Conservation (phyloP, 768 basidiomycete species). For the Tubosaeta sp. region DNA sequence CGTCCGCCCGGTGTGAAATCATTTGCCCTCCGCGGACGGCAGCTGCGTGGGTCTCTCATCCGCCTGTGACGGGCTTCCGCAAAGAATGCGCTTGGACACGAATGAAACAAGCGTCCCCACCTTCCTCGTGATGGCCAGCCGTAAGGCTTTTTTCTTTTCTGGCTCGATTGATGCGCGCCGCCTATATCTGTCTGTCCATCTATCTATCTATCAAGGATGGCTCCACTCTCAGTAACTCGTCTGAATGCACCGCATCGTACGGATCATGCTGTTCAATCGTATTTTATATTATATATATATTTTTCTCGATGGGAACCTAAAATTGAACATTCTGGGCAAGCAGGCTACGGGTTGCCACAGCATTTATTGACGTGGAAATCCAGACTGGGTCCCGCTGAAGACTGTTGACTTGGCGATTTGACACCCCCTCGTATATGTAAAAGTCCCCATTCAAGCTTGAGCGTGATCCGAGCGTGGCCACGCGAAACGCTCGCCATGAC, state of each 20-base stretch:
- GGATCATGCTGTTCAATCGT: conserved; percentile 13
- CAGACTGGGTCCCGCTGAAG: conserved; percentile 10
- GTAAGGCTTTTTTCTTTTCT: conserved; percentile 11
- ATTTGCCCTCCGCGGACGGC: conserved; percentile 24
- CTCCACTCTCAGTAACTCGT: not conserved
- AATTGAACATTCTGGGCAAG: conserved; percentile 6
- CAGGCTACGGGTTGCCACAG: conserved; percentile 12
- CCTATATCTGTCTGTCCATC: conserved; percentile 14
- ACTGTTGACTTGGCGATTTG: conserved; percentile 26
- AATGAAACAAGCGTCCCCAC: conserved; percentile 17
- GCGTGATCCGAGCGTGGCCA: conserved; percentile 21
- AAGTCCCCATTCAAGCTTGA: not conserved
- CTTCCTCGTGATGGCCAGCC: conserved; percentile 1
- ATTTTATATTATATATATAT: conserved; percentile 5
- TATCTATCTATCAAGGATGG: conserved; percentile 10
- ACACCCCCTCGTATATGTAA: conserved; percentile 13
- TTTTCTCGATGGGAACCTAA: conserved; percentile 8
- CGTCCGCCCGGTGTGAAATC: conserved; percentile 6
- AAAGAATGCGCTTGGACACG: conserved; percentile 11
- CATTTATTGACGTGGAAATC: conserved; percentile 17
- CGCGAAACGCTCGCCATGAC: conserved; percentile 18
- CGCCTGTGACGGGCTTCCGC: conserved; percentile 23
- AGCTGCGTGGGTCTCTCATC: conserved; percentile 18
- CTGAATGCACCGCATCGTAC: conserved; percentile 7
- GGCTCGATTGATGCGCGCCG: conserved; percentile 11